Percentiles rank a stretch among this genome's conserved stretches.
Evolutionary conservation across 371 early-diverging fungal species (phyloP).

Genomic region (Mortierella sp.): DNA sequence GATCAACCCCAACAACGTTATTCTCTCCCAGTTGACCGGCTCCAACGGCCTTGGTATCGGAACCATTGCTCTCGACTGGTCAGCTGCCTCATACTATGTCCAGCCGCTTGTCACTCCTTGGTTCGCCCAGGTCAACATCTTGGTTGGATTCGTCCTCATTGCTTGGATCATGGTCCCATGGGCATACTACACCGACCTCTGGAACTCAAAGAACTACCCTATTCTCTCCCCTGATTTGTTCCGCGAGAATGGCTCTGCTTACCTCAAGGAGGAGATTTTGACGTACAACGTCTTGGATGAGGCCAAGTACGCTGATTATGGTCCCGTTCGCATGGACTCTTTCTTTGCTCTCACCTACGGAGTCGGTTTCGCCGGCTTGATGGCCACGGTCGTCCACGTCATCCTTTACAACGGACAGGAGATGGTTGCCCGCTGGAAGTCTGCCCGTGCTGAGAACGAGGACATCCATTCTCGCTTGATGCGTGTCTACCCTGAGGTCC

Average conservation of each 20-base stretch:
- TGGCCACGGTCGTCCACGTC: constrained; percentile 72
- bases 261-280: constrained; percentile 22
- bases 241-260: constrained; percentile 13
- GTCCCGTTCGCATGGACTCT: constrained; percentile 70
- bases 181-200: constrained; percentile 47
- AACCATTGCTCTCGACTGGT: constrained; percentile 51
- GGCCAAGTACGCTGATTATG: constrained; percentile 58
- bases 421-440: constrained; percentile 65
- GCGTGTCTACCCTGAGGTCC: constrained; percentile 76
- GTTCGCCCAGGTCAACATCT: constrained; percentile 53
- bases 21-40: constrained; percentile 66
- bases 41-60: constrained; percentile 46
- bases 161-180: constrained; percentile 44
- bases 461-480: constrained; percentile 79
- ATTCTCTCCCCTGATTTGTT: constrained; percentile 29
- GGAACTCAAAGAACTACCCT: constrained; percentile 47
- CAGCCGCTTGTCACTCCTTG: constrained; percentile 46
- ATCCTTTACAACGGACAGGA: constrained; percentile 72
- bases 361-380: constrained; percentile 55
- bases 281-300: constrained; percentile 54
- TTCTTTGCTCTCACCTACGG: constrained; percentile 60
- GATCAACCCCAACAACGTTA: constrained; percentile 69
- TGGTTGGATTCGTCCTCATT: constrained; percentile 43
- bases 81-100: constrained; percentile 39
- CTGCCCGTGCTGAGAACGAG: constrained; percentile 67